These are phyloP conservation scores for Omphalotus guepiniiformis DNA, from an alignment of 768 basidiomycete genomes.

Conservation along the genomic window DNA sequence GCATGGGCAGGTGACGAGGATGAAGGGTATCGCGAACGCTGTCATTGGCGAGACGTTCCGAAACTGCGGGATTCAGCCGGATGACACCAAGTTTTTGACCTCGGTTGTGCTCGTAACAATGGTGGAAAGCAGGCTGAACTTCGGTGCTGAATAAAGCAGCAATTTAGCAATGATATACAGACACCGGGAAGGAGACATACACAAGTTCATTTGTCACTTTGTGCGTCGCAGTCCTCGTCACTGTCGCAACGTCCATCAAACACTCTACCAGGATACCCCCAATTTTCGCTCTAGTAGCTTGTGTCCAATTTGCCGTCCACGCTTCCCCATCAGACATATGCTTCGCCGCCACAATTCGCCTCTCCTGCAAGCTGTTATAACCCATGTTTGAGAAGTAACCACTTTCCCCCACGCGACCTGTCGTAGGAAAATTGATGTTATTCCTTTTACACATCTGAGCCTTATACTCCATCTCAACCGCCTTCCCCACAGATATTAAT, in stretches of 20 bases:
- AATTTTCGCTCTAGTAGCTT: constrained; percentile 66
- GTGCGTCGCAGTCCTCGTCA: constrained; percentile 56
- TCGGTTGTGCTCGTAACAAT: constrained; percentile 90
- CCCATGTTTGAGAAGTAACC: constrained; percentile 57
- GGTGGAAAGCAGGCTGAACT: constrained; percentile 85
- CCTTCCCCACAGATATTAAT: constrained; percentile 73
- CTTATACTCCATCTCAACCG: constrained; percentile 89
- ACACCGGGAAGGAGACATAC: constrained; percentile 38
- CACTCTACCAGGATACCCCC: constrained; percentile 82
- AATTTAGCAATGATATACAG: background rate
- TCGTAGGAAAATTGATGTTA: constrained; percentile 46
- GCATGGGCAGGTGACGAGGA: constrained; percentile 94
- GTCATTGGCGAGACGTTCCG: constrained; percentile 75
- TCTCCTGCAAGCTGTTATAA: constrained; percentile 56
- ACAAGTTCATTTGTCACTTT: constrained; percentile 55
- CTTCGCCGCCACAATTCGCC: constrained; percentile 62
- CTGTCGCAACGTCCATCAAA: constrained; percentile 79
- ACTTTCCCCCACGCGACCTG: constrained; percentile 20
- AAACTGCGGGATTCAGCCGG: constrained; percentile 76
- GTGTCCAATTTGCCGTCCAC: constrained; percentile 84
- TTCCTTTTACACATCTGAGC: constrained; percentile 70
- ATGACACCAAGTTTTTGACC: constrained; percentile 93
- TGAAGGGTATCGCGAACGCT: constrained; percentile 67
- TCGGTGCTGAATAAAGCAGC: constrained; percentile 48
- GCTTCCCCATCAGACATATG: constrained; percentile 62